Conservation (phyloP, 2,329 filamentous ascomycete genomes). For the Pseudogymnoascus sp. region DNA sequence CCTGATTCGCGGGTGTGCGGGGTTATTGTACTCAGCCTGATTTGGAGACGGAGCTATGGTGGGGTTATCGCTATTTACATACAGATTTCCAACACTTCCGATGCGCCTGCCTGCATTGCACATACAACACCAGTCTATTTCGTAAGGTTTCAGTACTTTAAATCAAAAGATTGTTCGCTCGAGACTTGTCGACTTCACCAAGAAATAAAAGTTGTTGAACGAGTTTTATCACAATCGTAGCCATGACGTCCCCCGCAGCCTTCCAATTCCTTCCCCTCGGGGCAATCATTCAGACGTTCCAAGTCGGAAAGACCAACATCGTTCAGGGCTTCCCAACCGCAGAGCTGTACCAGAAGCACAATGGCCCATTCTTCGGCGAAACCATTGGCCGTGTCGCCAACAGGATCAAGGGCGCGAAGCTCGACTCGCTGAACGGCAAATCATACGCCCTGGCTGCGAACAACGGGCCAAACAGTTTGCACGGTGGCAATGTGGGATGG, state of each 20-base stretch:
- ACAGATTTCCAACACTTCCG: neutral
- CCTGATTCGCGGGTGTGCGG: constrained; percentile 2
- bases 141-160: neutral
- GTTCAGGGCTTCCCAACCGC: constrained; percentile 76
- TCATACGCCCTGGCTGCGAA: constrained; percentile 66
- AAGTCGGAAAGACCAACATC: constrained; percentile 72
- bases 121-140: neutral
- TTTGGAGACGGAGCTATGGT: constrained; percentile 7
- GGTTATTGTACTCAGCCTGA: constrained; percentile 1
- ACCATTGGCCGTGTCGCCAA: constrained; percentile 85
- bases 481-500: constrained; percentile 71
- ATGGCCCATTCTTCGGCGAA: constrained; percentile 78
- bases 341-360: constrained; percentile 67
- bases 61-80: constrained; percentile 2
- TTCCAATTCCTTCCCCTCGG: constrained; percentile 66
- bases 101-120: neutral
- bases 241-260: constrained; percentile 21
- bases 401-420: constrained; percentile 64
- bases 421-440: constrained; percentile 64
- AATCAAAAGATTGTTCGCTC: neutral
- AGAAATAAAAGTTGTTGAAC: neutral
- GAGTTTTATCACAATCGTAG: neutral
- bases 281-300: constrained; percentile 74
- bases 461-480: constrained; percentile 67
- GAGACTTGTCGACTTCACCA: neutral